phyloP scores from a whole-genome alignment of 2,329 filamentous ascomycete genomes.

The Ceratocystis huliohia region DNA sequence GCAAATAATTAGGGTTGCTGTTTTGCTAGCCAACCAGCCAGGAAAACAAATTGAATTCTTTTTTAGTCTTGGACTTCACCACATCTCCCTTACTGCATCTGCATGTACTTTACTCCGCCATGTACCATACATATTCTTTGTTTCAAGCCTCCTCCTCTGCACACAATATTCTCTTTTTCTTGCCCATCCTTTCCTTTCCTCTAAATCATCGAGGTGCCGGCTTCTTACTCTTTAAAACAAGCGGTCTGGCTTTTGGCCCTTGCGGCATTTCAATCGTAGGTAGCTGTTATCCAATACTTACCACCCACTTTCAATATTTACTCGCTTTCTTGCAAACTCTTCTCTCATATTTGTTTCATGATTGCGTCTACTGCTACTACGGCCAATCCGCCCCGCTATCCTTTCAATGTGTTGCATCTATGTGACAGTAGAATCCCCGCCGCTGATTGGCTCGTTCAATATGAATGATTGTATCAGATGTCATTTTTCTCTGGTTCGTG shows the following conservation, averaged over 20 bases:
- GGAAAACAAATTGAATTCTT: no score
- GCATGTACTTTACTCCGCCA: no score
- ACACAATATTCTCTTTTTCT: no score
- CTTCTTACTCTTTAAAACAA: background rate
- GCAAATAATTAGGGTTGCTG: no score
- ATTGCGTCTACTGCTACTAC: background rate
- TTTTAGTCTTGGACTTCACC: no score
- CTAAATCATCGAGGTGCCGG: background rate
- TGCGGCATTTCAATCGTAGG: background rate
- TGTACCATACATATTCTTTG: no score
- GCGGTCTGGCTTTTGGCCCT: background rate
- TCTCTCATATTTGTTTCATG: background rate
- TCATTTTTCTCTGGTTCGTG: constrained; percentile 3
- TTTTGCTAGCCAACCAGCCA: no score
- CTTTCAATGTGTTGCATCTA: background rate
- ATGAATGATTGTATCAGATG: background rate
- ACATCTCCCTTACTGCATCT: no score
- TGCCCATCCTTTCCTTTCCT: background rate
- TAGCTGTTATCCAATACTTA: no score
- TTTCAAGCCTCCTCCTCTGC: no score
- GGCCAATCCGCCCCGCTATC: background rate
- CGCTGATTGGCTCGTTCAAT: background rate
- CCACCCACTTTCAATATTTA: background rate
- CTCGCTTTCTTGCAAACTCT: background rate
- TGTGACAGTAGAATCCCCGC: background rate